A percentile compares a stretch with the other conserved stretches of the same genome.
phyloP scores from a whole-genome alignment of 2,329 filamentous ascomycete species.

The Microsporum ferrugineum region DNA sequence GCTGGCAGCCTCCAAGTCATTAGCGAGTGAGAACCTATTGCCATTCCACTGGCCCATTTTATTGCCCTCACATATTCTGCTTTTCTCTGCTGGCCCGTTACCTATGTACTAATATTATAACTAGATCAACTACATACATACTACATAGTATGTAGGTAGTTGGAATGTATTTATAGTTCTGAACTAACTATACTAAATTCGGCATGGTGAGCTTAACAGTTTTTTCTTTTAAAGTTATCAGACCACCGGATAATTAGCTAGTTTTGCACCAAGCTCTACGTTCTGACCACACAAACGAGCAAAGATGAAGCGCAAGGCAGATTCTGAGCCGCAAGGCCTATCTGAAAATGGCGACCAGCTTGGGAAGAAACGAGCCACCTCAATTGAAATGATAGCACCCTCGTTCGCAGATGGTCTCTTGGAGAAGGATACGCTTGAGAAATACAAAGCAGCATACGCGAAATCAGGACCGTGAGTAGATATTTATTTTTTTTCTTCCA shows the following conservation, averaged over 20 bases:
- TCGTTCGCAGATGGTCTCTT: slow-evolving; percentile 37
- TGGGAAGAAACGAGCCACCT: slow-evolving; percentile 31
- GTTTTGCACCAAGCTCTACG: neutral
- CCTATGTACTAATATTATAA: too few species aligned
- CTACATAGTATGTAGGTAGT: too few species aligned
- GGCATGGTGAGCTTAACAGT: neutral
- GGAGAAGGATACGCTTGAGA: slow-evolving; percentile 28
- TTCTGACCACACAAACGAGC: neutral
- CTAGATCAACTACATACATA: too few species aligned
- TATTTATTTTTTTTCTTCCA: neutral
- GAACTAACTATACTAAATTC: too few species aligned
- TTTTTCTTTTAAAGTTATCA: neutral
- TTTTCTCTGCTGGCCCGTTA: too few species aligned
- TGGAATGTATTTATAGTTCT: too few species aligned
- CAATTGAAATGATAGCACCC: slow-evolving; percentile 26
- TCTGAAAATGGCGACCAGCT: slow-evolving; percentile 25
- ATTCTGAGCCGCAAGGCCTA: slow-evolving; percentile 19
- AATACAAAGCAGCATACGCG: slow-evolving; percentile 34
- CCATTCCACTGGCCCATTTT: too few species aligned
- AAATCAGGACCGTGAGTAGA: slow-evolving; percentile 32
- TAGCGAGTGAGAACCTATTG: too few species aligned
- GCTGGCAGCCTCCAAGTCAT: neutral
- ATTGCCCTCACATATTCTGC: too few species aligned
- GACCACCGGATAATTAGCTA: neutral
- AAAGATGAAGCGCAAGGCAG: slow-evolving; percentile 36